Conservation (phyloP, 2,329 filamentous ascomycete genomes). For the Scolecobasidium constrictum region DNA sequence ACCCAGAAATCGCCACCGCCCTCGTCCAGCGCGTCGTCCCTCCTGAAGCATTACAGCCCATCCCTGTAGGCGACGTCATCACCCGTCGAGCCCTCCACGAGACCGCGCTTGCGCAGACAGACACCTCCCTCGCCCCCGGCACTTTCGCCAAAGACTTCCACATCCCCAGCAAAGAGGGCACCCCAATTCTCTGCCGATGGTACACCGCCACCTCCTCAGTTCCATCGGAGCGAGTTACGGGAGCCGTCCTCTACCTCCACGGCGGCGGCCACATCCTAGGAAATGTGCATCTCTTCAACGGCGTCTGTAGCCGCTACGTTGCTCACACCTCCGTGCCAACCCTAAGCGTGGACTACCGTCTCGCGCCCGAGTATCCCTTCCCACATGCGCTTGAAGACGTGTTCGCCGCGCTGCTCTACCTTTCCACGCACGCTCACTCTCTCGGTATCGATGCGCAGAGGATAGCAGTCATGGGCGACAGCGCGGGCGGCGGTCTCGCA, state of each 20-base stretch:
- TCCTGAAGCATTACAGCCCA: too few relatives aligned
- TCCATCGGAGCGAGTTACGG: too few relatives aligned
- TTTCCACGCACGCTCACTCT: slow-evolving; percentile 24
- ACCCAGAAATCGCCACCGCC: too few relatives aligned
- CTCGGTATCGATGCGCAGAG: slow-evolving; percentile 29
- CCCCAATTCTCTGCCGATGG: too few relatives aligned
- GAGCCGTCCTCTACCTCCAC: slow-evolving; percentile 22
- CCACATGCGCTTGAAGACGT: slow-evolving; percentile 29
- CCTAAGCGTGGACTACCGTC: slow-evolving; percentile 30
- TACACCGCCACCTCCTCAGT: too few relatives aligned
- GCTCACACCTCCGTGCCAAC: slow-evolving; percentile 20
- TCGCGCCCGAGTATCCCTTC: slow-evolving; percentile 30
- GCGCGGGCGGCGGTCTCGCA: slow-evolving; percentile 32
- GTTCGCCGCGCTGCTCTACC: slow-evolving; percentile 28
- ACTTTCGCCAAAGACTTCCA: too few relatives aligned
- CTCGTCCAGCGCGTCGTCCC: too few relatives aligned
- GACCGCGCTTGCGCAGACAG: too few relatives aligned
- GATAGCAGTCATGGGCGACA: slow-evolving; percentile 32
- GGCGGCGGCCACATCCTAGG: slow-evolving; percentile 31
- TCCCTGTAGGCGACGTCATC: too few relatives aligned
- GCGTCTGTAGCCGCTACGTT: slow-evolving; percentile 17
- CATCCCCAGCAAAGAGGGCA: too few relatives aligned
- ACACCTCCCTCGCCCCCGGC: too few relatives aligned
- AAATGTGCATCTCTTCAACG: slow-evolving; percentile 16
- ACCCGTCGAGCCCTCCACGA: too few relatives aligned